Evolutionary conservation across 345 rosid species (phyloP), one percentile per base, ranked within the genome.

Genomic region (Trapa incisa): DNA sequence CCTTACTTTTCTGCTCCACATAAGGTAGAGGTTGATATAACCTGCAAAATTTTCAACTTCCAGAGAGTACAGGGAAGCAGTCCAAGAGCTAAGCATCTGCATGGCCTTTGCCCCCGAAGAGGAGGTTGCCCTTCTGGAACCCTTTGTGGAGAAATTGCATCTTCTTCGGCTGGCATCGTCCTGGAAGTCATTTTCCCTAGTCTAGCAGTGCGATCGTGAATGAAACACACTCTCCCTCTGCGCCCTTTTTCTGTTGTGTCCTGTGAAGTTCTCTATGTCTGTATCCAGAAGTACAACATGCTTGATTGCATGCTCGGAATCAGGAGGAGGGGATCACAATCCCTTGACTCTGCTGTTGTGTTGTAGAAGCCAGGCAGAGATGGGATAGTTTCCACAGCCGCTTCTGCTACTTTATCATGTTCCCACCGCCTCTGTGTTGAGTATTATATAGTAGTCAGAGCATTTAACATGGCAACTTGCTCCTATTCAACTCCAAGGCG

Each of bases 11-110:
- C 11, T 11, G 10, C 48, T 39, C 6, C 1, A 17, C 33, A 39
- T 3, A 3, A 3, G 3, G 47, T 64, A 15, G 37, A 37, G 50
- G 37, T 41, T 50, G 22, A 15, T 64, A 17, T 64, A 64, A 41
- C 63, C 6, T 41, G 43, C 47, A 22, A 29, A 47, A 14, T 0
- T 3, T 17, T 50, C 22, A 16, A 42, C 65, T 73, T 60, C 0
- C 82, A 89, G 97, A 81, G 84, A 87, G 61, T 87, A 80, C 22
- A 88, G 86, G 42, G 79, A 84, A 85, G 97, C 97, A 4, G 86
- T 89, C 69, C 94, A 83, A 79, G 97, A 89, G 82, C 87, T 91
- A 47, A 91, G 97, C 86, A 91, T 91, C 63, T 89, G 90, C 75
- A 84, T 91, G 86, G 97, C 96, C 1, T 89, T 87, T 79, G 90